Evolutionary conservation across 805 yeast species (phyloP).

Genomic region (Kodamaea laetipori): DNA sequence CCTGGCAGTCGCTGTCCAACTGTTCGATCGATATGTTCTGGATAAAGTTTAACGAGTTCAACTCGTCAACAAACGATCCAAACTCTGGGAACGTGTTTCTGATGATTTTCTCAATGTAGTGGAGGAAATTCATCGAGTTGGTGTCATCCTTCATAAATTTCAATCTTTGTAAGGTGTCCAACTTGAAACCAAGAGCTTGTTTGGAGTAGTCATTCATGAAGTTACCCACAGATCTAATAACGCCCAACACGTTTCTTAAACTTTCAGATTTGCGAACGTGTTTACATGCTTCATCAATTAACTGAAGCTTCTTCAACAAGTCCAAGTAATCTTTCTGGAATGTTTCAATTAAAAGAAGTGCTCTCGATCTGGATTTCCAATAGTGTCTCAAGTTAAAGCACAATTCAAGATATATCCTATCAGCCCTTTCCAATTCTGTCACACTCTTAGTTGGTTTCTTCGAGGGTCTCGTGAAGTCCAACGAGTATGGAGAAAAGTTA

Average conservation of each 20-base stretch:
- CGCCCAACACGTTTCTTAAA: conserved; percentile 72
- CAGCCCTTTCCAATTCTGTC: conserved; percentile 79
- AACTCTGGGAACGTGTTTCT: conserved; percentile 81
- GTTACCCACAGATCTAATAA: conserved; percentile 90
- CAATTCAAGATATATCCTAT: conserved; percentile 77
- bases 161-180: conserved; percentile 85
- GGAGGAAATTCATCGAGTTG: conserved; percentile 85
- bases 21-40: conserved; percentile 83
- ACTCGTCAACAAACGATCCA: conserved; percentile 72
- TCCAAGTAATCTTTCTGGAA: conserved; percentile 81
- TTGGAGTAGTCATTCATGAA: conserved; percentile 93
- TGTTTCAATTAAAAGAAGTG: conserved; percentile 66
- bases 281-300: conserved; percentile 72
- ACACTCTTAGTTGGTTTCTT: conserved; percentile 64
- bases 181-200: conserved; percentile 90
- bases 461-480: conserved; percentile 58
- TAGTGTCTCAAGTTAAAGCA: conserved; percentile 82
- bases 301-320: conserved; percentile 62
- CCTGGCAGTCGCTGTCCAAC: conserved; percentile 68
- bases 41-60: conserved; percentile 57
- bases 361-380: conserved; percentile 91
- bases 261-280: conserved; percentile 65
- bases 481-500: conserved; percentile 77
- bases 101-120: conserved; percentile 88
- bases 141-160: conserved; percentile 88